These are phyloP conservation scores for Mycena capillaripes DNA, from an alignment of 768 basidiomycete species.

Conservation along the genomic window DNA sequence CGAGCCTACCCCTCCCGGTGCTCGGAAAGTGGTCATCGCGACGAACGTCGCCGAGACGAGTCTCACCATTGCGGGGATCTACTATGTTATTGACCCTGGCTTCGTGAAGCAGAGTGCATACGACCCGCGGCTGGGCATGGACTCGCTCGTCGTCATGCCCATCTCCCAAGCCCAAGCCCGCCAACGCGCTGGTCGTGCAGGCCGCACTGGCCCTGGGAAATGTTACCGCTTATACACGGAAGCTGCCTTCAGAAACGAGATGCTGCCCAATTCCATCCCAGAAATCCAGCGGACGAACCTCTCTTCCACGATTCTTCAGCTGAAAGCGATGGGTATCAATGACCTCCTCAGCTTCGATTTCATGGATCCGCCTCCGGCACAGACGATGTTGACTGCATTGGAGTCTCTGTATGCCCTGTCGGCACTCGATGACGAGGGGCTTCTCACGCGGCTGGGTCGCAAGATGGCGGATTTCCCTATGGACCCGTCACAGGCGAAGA, in stretches of 20 bases:
- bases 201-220: conserved; percentile 98
- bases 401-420: conserved; percentile 96
- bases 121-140: conserved; percentile 97
- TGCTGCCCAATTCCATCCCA: conserved; percentile 97
- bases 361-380: conserved; percentile 98
- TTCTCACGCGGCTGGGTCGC: conserved; percentile 92
- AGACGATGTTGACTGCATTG: conserved; percentile 96
- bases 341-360: conserved; percentile 98
- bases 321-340: conserved; percentile 99
- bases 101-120: conserved; percentile 99
- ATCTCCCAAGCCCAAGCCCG: conserved; percentile 99
- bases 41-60: conserved; percentile 99
- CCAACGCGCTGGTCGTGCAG: conserved; percentile 95
- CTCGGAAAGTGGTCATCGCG: conserved; percentile 99
- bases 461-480: conserved; percentile 99
- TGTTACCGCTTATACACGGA: conserved; percentile 99
- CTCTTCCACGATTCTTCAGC: conserved; percentile 90
- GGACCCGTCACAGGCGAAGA: conserved; percentile 96
- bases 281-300: conserved; percentile 98
- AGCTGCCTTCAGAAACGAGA: conserved; percentile 98
- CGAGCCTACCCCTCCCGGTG: conserved; percentile 96
- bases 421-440: conserved; percentile 96
- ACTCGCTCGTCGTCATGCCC: conserved; percentile 98
- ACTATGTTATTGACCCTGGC: conserved; percentile 98
- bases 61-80: conserved; percentile 98